phyloP scores from a whole-genome alignment of 345 rosid species.

The Citrus maxima region DNA sequence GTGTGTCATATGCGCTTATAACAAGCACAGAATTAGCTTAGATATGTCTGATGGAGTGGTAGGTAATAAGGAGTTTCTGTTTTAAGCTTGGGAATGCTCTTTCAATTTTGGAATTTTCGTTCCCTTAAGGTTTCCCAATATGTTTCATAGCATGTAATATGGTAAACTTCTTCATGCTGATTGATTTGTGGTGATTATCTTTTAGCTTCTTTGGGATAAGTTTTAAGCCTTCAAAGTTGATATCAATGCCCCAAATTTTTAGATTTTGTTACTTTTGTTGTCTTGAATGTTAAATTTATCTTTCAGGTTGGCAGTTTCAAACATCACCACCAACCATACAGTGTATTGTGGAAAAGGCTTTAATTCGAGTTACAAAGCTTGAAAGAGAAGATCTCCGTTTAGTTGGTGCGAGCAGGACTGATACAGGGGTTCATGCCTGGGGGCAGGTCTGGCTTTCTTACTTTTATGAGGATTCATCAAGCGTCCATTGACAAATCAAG shows the following conservation, averaged over 20 bases:
- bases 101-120: neutral
- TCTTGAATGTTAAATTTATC: neutral
- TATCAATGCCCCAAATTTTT: neutral
- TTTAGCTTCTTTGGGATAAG: neutral
- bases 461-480: constrained; percentile 14
- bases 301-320: constrained; percentile 92
- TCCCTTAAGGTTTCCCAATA: neutral
- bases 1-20: neutral
- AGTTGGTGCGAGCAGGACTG: constrained; percentile 91
- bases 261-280: neutral
- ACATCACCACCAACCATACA: constrained; percentile 82
- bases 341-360: constrained; percentile 66
- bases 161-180: neutral
- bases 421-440: constrained; percentile 94
- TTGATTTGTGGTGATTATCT: neutral
- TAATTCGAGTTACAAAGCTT: constrained; percentile 61
- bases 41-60: neutral
- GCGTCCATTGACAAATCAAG: constrained; percentile 10
- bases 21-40: neutral
- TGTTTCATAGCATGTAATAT: neutral
- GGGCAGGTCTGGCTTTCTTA: constrained; percentile 70
- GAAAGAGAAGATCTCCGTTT: constrained; percentile 58
- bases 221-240: neutral
- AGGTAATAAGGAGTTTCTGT: neutral
- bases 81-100: neutral